Base-by-base conservation (phyloP, 192 early-diverging fungal genomes). In the Coemansia sp. region DNA sequence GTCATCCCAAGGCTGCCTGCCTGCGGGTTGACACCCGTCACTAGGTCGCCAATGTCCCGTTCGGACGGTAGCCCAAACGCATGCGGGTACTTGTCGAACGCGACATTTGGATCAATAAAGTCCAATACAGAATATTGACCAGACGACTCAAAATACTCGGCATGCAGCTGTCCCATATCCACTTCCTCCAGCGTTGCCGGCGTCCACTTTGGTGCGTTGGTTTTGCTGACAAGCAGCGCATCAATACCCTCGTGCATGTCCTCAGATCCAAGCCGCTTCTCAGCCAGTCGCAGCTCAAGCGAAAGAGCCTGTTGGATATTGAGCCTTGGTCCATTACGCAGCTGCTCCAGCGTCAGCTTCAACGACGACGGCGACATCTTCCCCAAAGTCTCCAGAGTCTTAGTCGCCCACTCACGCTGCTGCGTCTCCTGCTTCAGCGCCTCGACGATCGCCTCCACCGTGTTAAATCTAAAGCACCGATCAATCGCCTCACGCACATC, bases 181-280 rank as follows among this genome's bases (percentile, higher is more conserved):
- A 90, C 83, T 0, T 75, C 77, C 5, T 71, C 74, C 17, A 92
- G 51, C 2, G 80, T 72, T 0, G 86, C 50, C 0, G 93, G 94
- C 7, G 89, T 61, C 95, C 96, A 99, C 59, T 85, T 42, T 3
- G 95, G 86, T 31, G 74, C 67, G 5, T 70, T 63, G 20, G 80
- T 66, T 62, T 93, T 93, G 64, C 88, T 80, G 40, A 96, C 81
- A 63, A 99, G 82, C 30, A 84, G 72, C 16, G 91, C 88, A 14
- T 71, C 89, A 0, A 98, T 95, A 14, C 97, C 96, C 85, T 95
- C 94, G 48, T 84, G 70, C 68, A 99, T 94, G 72, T 99, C 96
- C 51, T 87, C 87, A 2, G 83, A 87, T 12, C 52, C 72, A 60
- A 98, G 77, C 49, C 92, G 92, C 65, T 88, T 86, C 66, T 91